Base-by-base conservation (phyloP, 441 rosid species). In the Populus trichocarpa region DNA sequence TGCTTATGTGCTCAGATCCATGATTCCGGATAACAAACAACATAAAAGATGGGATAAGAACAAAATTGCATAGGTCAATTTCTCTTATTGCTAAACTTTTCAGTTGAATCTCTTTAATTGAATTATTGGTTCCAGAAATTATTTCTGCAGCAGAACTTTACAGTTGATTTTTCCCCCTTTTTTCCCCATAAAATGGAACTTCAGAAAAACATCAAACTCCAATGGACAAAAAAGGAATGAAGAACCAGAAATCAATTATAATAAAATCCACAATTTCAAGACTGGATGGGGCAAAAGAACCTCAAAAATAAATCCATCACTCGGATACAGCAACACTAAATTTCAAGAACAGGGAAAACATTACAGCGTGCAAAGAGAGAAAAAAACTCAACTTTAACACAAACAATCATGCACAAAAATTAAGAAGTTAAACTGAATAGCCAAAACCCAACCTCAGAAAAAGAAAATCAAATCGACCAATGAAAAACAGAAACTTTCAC, bases 261-360 rank as follows among this genome's bases (percentile, higher is more conserved):
- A 33, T n/a, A 67, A 76, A 75, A 38, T 25, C 18, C 73, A 53
- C 40, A 76, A 32, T 9, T 57, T 59, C 35, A 12, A 69, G 70
- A 67, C 5, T 10, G 8, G 13, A 53, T 10, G 33, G 18, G 22
- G 30, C 77, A 70, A 59, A 16, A 59, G 53, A 69, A 14, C 18
- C 67, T 12, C 13, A 10, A 70, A 26, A 77, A 38, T 14, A 18
- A 25, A 36, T 33, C 69, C 73, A 26, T 53, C 9, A 36, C 13
- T 33, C 26, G 32, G n/a, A 36, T 50, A 40, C 63, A 57, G 22
- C 8, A 70, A 30, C 33, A 30, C 33, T 30, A 30, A 30, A 30
- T 30, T 30, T 30, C 33, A 30, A 30, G 33, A 30, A 30, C 33
- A 74, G 42, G 57, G 14, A 36, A 8, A 36, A 14, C 32, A 72